Evolutionary conservation across 2,329 filamentous ascomycete genomes (phyloP).

Genomic region (Geosmithia morbida): DNA sequence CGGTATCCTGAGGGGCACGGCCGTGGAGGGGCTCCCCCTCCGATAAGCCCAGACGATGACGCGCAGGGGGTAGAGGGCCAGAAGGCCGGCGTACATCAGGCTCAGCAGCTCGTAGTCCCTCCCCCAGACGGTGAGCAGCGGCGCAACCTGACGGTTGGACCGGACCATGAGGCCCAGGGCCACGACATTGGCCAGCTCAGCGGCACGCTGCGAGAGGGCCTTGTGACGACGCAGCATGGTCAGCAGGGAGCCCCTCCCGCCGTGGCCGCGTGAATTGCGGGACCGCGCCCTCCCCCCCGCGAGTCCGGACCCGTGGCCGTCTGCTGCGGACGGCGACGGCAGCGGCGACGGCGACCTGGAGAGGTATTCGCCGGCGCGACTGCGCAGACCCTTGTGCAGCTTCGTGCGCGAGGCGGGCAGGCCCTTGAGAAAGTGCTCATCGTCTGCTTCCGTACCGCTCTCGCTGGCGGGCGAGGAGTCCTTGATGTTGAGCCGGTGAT

Average conservation of each 20-base stretch:
- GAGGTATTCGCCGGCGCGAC: constrained; percentile 32
- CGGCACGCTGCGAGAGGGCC: constrained; percentile 34
- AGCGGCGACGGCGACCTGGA: constrained; percentile 42
- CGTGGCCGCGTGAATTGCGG: no score
- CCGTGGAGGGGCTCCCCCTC: constrained; percentile 15
- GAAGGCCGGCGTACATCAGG: constrained; percentile 21
- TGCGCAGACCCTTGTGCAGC: constrained; percentile 65
- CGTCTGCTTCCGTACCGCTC: constrained; percentile 88
- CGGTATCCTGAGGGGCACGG: constrained; percentile 41
- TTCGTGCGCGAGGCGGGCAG: constrained; percentile 64
- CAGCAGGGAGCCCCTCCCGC: constrained; percentile 23
- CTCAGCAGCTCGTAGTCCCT: constrained; percentile 28
- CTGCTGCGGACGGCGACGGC: constrained; percentile 26
- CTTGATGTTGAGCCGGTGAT: constrained; percentile 17
- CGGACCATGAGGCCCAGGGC: constrained; percentile 33
- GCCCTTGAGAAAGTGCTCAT: constrained; percentile 78
- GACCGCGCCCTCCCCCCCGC: no score
- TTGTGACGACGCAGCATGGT: constrained; percentile 26
- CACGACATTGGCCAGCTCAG: constrained; percentile 36
- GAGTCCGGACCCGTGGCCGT: background rate
- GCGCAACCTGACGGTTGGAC: constrained; percentile 29
- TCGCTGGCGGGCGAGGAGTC: constrained; percentile 56
- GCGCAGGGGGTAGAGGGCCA: constrained; percentile 44
- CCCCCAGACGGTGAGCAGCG: constrained; percentile 29
- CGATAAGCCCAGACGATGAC: constrained; percentile 34